These are phyloP conservation scores for Trichoderma pleuroti DNA, from an alignment of 2,329 filamentous ascomycete genomes.

Conservation along the genomic window DNA sequence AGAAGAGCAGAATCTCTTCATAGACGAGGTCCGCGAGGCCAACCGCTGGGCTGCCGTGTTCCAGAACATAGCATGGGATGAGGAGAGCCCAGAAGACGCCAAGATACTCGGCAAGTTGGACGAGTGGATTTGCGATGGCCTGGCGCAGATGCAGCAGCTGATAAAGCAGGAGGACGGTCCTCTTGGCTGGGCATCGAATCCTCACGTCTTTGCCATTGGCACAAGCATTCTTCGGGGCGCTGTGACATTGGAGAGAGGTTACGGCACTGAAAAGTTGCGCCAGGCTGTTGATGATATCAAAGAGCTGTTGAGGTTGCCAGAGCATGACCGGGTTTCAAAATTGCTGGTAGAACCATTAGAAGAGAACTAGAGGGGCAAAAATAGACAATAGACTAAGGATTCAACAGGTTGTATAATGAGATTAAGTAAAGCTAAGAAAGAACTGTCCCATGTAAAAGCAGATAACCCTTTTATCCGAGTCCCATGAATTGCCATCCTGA, in stretches of 20 bases:
- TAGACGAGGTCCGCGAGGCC: constrained; percentile 75
- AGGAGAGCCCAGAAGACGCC: constrained; percentile 13
- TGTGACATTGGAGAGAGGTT: constrained; percentile 31
- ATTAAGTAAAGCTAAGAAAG: not conserved
- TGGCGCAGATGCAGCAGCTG: constrained; percentile 46
- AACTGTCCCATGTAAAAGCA: not conserved
- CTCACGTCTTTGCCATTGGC: constrained; percentile 63
- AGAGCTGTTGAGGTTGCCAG: not conserved
- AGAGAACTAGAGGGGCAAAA: not conserved
- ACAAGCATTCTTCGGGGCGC: constrained; percentile 44
- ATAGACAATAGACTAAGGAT: not conserved
- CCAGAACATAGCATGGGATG: constrained; percentile 24
- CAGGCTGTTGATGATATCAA: constrained; percentile 16
- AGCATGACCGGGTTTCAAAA: constrained; percentile 27
- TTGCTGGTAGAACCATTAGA: constrained; percentile 26
- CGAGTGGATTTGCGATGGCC: constrained; percentile 43
- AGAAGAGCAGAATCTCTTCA: constrained; percentile 92
- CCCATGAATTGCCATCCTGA: not conserved
- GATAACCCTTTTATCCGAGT: not conserved
- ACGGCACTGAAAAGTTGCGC: constrained; percentile 15
- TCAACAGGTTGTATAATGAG: not conserved
- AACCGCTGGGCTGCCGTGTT: constrained; percentile 62
- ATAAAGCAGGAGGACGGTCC: constrained; percentile 54
- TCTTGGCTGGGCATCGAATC: constrained; percentile 68
- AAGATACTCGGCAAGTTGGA: constrained; percentile 29